These are phyloP conservation scores for Rhododendron simsii DNA, from an alignment of 148 eudicot species.

Conservation along the genomic window DNA sequence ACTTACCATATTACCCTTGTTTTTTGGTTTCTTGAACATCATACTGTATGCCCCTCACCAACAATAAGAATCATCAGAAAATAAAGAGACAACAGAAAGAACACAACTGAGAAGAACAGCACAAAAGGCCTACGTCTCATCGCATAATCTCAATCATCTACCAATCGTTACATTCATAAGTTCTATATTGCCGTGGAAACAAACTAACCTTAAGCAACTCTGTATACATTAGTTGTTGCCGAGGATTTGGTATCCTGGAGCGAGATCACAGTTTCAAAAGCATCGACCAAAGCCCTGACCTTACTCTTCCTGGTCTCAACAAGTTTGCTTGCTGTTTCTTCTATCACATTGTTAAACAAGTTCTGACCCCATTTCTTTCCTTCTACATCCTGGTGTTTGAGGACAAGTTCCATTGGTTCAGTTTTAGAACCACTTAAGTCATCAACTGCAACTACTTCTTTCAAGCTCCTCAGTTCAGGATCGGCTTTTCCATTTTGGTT, in stretches of 20 bases:
- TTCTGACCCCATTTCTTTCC: conserved; percentile 35
- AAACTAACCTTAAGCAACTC: conserved; percentile 13
- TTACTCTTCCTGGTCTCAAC: conserved; percentile 66
- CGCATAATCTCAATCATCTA: conserved; percentile 16
- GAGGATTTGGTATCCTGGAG: conserved; percentile 41
- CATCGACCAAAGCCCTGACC: conserved; percentile 85
- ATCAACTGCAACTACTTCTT: conserved; percentile 19
- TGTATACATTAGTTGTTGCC: conserved; percentile 30
- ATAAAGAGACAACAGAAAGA: not conserved
- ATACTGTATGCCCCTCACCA: not conserved
- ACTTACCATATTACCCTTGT: not conserved
- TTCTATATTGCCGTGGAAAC: not conserved
- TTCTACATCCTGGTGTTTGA: conserved; percentile 49
- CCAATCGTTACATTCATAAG: not conserved
- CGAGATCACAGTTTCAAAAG: conserved; percentile 66
- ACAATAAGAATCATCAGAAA: not conserved
- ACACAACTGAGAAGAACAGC: not conserved
- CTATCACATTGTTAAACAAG: conserved; percentile 57
- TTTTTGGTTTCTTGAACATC: not conserved
- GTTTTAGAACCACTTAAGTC: conserved; percentile 20
- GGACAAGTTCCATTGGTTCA: conserved; percentile 32
- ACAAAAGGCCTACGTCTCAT: not conserved
- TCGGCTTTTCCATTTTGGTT: conserved; percentile 26
- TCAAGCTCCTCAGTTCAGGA: conserved; percentile 26
- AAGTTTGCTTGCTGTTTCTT: conserved; percentile 74